A percentile compares a stretch with the other conserved stretches of the same genome.
phyloP scores from a whole-genome alignment of 352 stramenopile genomes.

The Pythium biforme region DNA sequence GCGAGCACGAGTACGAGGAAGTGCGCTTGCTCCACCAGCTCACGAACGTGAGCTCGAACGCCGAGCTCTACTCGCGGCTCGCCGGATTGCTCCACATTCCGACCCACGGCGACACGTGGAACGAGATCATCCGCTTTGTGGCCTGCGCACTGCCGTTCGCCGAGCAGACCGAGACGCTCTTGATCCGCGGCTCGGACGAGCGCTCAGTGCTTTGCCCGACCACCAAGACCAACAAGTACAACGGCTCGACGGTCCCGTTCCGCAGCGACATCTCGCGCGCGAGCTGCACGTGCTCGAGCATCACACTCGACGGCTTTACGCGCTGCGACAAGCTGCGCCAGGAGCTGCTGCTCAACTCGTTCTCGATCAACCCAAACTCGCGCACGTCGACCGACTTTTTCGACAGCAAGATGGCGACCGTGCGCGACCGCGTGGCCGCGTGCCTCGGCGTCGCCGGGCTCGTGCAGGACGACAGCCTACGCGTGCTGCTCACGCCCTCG shows the following conservation, averaged over 20 bases:
- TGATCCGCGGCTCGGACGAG: conserved; percentile 85
- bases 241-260: conserved; percentile 74
- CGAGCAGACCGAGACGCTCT: conserved; percentile 80
- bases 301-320: conserved; percentile 62
- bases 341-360: conserved; percentile 71
- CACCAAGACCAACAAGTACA: conserved; percentile 89
- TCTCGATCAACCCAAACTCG: conserved; percentile 83
- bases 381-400: conserved; percentile 65
- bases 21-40: conserved; percentile 65
- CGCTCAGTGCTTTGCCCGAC: conserved; percentile 69
- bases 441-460: conserved; percentile 56
- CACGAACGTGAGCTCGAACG: conserved; percentile 49
- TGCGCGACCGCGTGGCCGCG: conserved; percentile 53
- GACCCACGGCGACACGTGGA: conserved; percentile 69
- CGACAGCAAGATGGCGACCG: conserved; percentile 57
- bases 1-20: conserved; percentile 61
- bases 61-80: conserved; percentile 64
- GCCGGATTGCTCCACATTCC: conserved; percentile 67
- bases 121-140: conserved; percentile 78
- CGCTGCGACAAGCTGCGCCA: conserved; percentile 66
- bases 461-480: conserved; percentile 49
- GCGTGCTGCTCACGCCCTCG: conserved; percentile 75
- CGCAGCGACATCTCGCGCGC: conserved; percentile 65
- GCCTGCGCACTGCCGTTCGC: conserved; percentile 73
- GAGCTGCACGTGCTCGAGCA: conserved; percentile 86